A percentile compares a stretch with the other conserved stretches of the same genome.
Conservation (phyloP, 2,329 filamentous ascomycete genomes). For the Fusarium sp. region DNA sequence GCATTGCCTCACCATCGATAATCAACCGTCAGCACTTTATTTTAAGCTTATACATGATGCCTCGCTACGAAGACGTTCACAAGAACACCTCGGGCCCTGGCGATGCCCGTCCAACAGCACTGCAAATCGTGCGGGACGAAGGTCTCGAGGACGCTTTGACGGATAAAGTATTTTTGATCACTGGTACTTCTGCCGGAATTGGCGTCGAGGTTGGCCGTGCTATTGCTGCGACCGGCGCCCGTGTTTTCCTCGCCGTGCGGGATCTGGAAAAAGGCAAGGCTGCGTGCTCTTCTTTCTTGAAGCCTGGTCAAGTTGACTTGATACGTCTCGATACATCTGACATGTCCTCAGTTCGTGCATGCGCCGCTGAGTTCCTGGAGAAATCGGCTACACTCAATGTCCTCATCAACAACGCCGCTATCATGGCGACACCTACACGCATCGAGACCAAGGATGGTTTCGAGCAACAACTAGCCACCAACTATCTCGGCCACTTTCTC, state of each 20-base stretch:
- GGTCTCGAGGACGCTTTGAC: conserved; percentile 43
- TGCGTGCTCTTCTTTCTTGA: not conserved
- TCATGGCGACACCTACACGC: conserved; percentile 32
- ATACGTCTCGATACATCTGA: conserved; percentile 36
- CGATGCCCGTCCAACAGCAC: conserved; percentile 51
- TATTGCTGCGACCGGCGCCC: conserved; percentile 49
- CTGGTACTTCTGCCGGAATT: conserved; percentile 54
- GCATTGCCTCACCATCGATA: too few species aligned
- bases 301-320: conserved; percentile 11
- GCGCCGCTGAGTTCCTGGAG: conserved; percentile 27
- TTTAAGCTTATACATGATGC: not conserved
- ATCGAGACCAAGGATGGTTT: conserved; percentile 28
- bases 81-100: conserved; percentile 16
- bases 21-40: not conserved
- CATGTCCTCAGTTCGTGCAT: conserved; percentile 31
- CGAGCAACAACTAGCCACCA: conserved; percentile 40
- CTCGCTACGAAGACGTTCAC: conserved; percentile 5
- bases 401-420: conserved; percentile 34
- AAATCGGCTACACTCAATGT: conserved; percentile 27
- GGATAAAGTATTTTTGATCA: conserved; percentile 52
- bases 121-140: conserved; percentile 50
- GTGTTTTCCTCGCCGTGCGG: conserved; percentile 27
- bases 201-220: conserved; percentile 55
- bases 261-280: conserved; percentile 23
- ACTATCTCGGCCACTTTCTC: conserved; percentile 41